Evolutionary conservation across 352 stramenopile genomes (phyloP), one percentile per base, ranked within the genome.

Genomic region (Pythium brassicae): DNA sequence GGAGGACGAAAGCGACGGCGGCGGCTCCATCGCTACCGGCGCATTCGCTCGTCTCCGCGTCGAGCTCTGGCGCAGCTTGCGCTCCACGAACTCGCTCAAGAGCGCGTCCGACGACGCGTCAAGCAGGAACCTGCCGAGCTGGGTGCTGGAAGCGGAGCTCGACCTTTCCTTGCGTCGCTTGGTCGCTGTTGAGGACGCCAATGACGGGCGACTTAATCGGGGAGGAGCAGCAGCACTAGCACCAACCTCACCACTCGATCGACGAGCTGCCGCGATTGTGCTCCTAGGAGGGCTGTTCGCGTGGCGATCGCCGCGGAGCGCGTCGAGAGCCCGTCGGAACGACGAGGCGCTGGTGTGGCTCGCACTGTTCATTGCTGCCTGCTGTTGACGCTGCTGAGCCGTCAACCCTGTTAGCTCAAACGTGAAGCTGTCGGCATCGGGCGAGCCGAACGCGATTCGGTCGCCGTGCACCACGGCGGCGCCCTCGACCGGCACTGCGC

Each of bases 81-180:
- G 71, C 43, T 89, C 82, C 10, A 90, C 74, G 29, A 82, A 89
- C 20, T 87, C 77, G 29, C 68, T 76, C 5, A 91, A 50, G 2
- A 77, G 46, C 7, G 71, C 79, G 55, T 88, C 77, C 1, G 72
- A 69, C 10, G 79, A 85, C 19, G 79, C 72, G 19, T 89, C 68
- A 8, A 72, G 23, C 39, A 87, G 53, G 50, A 86, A 81, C 32
- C 63, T 60, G 22, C 59, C 58, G 4, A 90, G 55, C 23, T 80
- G 68, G 25, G 68, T 54, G 8, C 63, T 72, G 5, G 57, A 57
- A 11, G 55, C 57, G 29, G 22, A 62, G 55, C 44, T 17, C 39
- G 62, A n/a, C 27, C 29, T 22, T 39, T 32, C 26, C 49, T 58
- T 26, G 27, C 42, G 55, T 20, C 19, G 34, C 26, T 11, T 37